These are phyloP conservation scores for Geotrichum fermentans DNA, from an alignment of 1,139 yeast genomes.

Conservation along the genomic window DNA sequence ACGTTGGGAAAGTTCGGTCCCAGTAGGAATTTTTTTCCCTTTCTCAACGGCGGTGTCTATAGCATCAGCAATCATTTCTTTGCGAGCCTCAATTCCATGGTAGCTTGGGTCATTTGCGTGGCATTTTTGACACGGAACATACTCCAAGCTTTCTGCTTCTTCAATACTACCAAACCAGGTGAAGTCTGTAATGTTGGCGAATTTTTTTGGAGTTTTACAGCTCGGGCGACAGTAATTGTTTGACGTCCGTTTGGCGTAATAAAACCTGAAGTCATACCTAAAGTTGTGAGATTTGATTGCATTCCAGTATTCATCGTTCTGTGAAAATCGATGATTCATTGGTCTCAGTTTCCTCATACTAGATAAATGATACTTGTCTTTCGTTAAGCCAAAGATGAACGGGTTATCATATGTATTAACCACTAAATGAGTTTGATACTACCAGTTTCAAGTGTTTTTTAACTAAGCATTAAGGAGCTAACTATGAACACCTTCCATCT, in stretches of 20 bases:
- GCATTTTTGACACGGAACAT: neutral
- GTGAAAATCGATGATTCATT: neutral
- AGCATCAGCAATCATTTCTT: neutral
- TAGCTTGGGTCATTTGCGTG: neutral
- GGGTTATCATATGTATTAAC: no score
- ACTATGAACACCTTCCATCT: no score
- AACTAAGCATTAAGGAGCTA: no score
- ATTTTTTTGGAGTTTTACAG: neutral
- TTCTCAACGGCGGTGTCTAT: neutral
- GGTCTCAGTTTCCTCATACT: neutral
- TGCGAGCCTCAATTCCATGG: neutral
- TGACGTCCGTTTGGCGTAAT: neutral
- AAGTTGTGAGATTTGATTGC: neutral
- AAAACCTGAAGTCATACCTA: neutral
- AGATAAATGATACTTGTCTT: no score
- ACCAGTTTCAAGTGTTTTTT: no score
- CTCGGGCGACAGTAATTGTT: neutral
- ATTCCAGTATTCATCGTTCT: neutral
- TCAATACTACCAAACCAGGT: neutral
- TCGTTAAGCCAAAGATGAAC: no score
- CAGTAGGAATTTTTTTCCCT: no score
- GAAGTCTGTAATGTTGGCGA: neutral
- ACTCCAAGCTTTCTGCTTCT: neutral
- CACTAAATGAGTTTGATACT: no score
- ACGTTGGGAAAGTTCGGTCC: neutral